Evolutionary conservation across 306 rosid genomes (phyloP).

Genomic region (Fragaria vesca): DNA sequence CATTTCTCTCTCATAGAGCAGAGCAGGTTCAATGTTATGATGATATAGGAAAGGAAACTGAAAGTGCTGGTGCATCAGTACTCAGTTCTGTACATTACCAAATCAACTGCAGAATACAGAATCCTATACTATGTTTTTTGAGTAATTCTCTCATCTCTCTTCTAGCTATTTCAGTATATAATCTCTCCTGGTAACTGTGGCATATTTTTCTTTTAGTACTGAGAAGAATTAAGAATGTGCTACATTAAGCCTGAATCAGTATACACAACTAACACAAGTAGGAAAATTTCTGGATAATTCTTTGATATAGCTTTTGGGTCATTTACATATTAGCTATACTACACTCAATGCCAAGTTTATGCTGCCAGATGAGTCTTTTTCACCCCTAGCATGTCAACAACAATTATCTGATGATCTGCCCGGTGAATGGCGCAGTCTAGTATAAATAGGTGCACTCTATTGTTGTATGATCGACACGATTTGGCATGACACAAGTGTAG

Average conservation of each 20-base stretch:
- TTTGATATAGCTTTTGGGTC: background rate
- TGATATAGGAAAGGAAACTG: background rate
- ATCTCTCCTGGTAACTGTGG: background rate
- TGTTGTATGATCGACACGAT: background rate
- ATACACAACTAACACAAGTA: background rate
- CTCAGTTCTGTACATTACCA: background rate
- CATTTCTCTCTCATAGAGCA: background rate
- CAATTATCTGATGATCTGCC: background rate
- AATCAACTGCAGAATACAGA: background rate
- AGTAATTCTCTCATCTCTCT: background rate
- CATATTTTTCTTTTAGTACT: background rate
- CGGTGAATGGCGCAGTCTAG: background rate
- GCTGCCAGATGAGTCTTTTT: background rate
- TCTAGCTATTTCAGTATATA: background rate
- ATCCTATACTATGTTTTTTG: background rate
- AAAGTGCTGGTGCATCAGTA: background rate
- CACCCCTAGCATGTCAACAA: background rate
- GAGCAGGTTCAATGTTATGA: background rate
- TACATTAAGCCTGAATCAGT: background rate
- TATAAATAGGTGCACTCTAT: background rate
- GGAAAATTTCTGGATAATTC: background rate
- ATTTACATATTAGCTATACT: conserved; percentile 4
- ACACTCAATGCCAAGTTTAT: background rate
- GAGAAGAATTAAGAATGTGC: background rate
- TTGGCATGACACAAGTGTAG: background rate